These are phyloP conservation scores for Coemansia nantahalensis DNA, from an alignment of 192 early-diverging fungal genomes.

Conservation along the genomic window DNA sequence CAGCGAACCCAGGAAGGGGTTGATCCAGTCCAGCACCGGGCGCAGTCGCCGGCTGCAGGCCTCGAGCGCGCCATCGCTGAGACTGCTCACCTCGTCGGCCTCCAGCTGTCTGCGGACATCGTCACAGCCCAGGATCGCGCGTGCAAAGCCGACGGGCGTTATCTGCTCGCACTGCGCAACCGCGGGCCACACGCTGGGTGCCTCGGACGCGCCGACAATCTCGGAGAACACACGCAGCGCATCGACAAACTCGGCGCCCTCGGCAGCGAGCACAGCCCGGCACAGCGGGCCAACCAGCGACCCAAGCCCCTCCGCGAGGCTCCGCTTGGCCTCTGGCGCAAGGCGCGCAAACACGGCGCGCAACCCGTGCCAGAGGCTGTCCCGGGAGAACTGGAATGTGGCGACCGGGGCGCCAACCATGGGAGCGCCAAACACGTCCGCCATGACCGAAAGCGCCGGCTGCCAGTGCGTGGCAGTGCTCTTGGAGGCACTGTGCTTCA, in stretches of 20 bases:
- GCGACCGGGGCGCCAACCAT: not conserved
- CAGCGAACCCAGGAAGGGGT: constrained; percentile 43
- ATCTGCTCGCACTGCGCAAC: constrained; percentile 1
- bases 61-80: constrained; percentile 12
- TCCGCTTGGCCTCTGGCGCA: constrained; percentile 11
- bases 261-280: constrained; percentile 8
- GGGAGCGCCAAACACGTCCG: constrained; percentile 8
- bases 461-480: not conserved
- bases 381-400: constrained; percentile 25
- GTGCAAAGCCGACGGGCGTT: constrained; percentile 19
- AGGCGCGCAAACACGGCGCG: constrained; percentile 25
- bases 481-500: constrained; percentile 25
- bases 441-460: constrained; percentile 9
- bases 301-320: constrained; percentile 19
- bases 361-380: constrained; percentile 34
- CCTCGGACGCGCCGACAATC: constrained; percentile 21
- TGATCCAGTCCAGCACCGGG: constrained; percentile 42
- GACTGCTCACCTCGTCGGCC: not conserved
- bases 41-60: constrained; percentile 18
- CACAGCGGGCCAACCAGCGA: constrained; percentile 17
- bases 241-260: constrained; percentile 28
- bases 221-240: constrained; percentile 28
- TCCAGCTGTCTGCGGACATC: constrained; percentile 12
- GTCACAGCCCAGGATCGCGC: constrained; percentile 5
- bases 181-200: constrained; percentile 15